A percentile compares a stretch with the other conserved stretches of the same genome.
Evolutionary conservation across 768 basidiomycete species (phyloP).

Genomic region (Lentinula sp.): DNA sequence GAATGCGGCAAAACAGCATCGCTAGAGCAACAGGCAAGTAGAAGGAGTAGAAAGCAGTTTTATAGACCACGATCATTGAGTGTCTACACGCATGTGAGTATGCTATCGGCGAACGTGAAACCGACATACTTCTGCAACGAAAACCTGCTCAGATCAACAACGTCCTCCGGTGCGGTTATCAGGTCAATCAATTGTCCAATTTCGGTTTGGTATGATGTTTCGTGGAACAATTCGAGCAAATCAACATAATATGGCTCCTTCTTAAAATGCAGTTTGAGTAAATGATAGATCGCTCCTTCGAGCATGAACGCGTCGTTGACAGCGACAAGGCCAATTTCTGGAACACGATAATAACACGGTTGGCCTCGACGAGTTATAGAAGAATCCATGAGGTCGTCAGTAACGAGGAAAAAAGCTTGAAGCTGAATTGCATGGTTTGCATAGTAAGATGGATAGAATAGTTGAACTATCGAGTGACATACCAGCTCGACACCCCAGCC

Average conservation of each 20-base stretch:
- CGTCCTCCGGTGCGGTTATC: slow-evolving; percentile 90
- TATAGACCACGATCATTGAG: slow-evolving; percentile 90
- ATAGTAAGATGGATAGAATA: background rate
- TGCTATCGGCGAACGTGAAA: background rate
- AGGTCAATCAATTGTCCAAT: slow-evolving; percentile 95
- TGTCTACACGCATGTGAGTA: slow-evolving; percentile 45
- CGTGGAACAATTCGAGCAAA: slow-evolving; percentile 87
- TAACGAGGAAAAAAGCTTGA: slow-evolving; percentile 95
- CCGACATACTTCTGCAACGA: slow-evolving; percentile 70
- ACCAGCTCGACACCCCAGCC: slow-evolving; percentile 97
- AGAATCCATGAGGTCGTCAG: slow-evolving; percentile 97
- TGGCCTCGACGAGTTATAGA: slow-evolving; percentile 92
- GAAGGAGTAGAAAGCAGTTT: slow-evolving; percentile 97
- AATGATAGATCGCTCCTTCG: slow-evolving; percentile 86
- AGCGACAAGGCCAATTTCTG: slow-evolving; percentile 71
- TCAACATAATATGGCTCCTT: slow-evolving; percentile 79
- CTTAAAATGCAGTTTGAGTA: slow-evolving; percentile 86
- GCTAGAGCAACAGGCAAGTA: slow-evolving; percentile 97
- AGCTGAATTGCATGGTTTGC: slow-evolving; percentile 40
- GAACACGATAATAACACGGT: slow-evolving; percentile 85
- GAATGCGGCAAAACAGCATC: slow-evolving; percentile 70
- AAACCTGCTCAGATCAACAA: slow-evolving; percentile 83
- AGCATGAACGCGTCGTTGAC: slow-evolving; percentile 98
- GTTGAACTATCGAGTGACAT: slow-evolving; percentile 22
- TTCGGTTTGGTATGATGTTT: slow-evolving; percentile 88